Conservation (phyloP, 208 protist genomes). For the Kentomonas sorsogonicus region DNA sequence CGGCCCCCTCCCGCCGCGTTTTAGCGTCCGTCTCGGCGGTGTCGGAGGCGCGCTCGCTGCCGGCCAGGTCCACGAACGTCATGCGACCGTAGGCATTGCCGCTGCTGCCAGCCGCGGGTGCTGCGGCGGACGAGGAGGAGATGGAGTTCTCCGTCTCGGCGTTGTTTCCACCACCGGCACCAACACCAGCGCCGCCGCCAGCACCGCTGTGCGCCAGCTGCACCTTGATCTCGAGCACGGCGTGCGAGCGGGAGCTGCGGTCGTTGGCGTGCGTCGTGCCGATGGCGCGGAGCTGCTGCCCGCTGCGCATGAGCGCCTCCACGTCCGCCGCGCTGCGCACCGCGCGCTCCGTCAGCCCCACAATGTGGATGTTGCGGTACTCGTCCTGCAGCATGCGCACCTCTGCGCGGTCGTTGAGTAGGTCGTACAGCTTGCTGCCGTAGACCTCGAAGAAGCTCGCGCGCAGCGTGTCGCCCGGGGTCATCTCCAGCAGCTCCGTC, state of each 20-base stretch:
- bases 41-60: slow-evolving; percentile 95
- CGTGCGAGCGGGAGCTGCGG: slow-evolving; percentile 77
- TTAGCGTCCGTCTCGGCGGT: slow-evolving; percentile 81
- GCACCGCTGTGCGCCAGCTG: slow-evolving; percentile 17
- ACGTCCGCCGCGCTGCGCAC: slow-evolving; percentile 68
- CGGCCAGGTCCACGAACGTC: slow-evolving; percentile 98
- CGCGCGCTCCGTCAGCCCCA: slow-evolving; percentile 80
- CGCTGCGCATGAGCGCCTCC: slow-evolving; percentile 71
- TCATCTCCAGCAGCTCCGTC: slow-evolving; percentile 83
- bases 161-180: too few species aligned
- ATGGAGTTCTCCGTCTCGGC: too few species aligned
- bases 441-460: slow-evolving; percentile 95
- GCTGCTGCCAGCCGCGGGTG: too few species aligned
- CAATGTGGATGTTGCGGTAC: slow-evolving; percentile 85
- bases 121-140: too few species aligned
- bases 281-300: slow-evolving; percentile 62
- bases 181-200: background rate
- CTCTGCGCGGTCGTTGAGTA: slow-evolving; percentile 85
- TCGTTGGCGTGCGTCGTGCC: slow-evolving; percentile 87
- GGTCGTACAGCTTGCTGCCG: slow-evolving; percentile 90
- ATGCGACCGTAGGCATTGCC: slow-evolving; percentile 77
- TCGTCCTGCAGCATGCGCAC: slow-evolving; percentile 91
- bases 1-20: slow-evolving; percentile 90
- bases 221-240: slow-evolving; percentile 74
- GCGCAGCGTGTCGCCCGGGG: slow-evolving; percentile 27